A percentile compares a stretch with the other conserved stretches of the same genome.
Conservation (phyloP, 2,329 filamentous ascomycete species). For the Xylaria sp. region DNA sequence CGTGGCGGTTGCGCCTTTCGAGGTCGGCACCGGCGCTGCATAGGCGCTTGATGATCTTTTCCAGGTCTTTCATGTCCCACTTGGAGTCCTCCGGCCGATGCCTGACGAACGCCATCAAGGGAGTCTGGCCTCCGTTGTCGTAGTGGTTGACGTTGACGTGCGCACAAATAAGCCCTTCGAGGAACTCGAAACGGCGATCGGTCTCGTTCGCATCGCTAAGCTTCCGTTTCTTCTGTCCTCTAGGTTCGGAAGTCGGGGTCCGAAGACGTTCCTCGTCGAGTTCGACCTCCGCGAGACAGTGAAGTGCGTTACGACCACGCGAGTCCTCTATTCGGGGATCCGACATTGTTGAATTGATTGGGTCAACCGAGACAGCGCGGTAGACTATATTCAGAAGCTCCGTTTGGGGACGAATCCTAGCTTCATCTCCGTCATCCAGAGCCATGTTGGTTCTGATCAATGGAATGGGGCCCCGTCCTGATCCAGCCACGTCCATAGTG, state of each 20-base stretch:
- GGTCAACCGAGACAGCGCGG: slow-evolving; percentile 31
- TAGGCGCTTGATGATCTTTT: slow-evolving; percentile 48
- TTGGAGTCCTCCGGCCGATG: slow-evolving; percentile 44
- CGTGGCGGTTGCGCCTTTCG: slow-evolving; percentile 54
- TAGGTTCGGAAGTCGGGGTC: slow-evolving; percentile 24
- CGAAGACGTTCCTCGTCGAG: slow-evolving; percentile 39
- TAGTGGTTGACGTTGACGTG: slow-evolving; percentile 56
- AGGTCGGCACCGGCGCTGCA: slow-evolving; percentile 47
- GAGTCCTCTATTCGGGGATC: slow-evolving; percentile 43
- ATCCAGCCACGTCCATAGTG: slow-evolving; percentile 8
- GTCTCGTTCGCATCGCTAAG: slow-evolving; percentile 31
- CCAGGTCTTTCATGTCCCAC: slow-evolving; percentile 54
- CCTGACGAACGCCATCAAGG: slow-evolving; percentile 58
- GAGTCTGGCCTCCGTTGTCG: slow-evolving; percentile 54
- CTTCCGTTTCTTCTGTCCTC: slow-evolving; percentile 42
- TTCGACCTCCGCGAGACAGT: slow-evolving; percentile 60
- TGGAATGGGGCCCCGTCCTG: slow-evolving; percentile 8
- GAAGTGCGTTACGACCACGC: slow-evolving; percentile 58
- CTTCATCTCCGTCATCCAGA: slow-evolving; percentile 20
- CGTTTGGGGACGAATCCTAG: slow-evolving; percentile 33
- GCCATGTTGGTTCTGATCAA: slow-evolving; percentile 28
- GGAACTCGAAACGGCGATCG: slow-evolving; percentile 14
- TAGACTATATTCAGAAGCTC: slow-evolving; percentile 43
- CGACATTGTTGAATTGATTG: slow-evolving; percentile 20
- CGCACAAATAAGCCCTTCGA: slow-evolving; percentile 39